Evolutionary conservation across 78 protist genomes (phyloP).

Genomic region (Polysphondylium violaceum): DNA sequence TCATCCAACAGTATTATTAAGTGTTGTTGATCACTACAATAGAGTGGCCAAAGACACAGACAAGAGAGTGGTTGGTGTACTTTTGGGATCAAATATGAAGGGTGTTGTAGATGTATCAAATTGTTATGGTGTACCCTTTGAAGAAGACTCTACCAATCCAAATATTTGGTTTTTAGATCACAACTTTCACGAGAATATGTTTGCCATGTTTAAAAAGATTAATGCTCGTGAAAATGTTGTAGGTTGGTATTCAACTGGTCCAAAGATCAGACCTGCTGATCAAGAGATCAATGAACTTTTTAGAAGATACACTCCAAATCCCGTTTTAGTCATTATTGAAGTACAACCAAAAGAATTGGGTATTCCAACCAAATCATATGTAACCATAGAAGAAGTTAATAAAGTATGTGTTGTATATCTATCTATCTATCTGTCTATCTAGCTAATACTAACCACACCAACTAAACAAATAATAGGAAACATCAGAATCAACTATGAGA

Average conservation of each 20-base stretch:
- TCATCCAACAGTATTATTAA: slow-evolving; percentile 97
- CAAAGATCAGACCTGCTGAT: slow-evolving; percentile 93
- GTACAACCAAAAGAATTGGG: slow-evolving; percentile 88
- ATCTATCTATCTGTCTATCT: not conserved
- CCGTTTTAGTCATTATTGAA: slow-evolving; percentile 93
- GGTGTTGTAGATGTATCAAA: slow-evolving; percentile 93
- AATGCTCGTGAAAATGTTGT: slow-evolving; percentile 94
- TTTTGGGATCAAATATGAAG: slow-evolving; percentile 89
- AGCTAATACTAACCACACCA: not conserved
- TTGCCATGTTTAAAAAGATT: slow-evolving; percentile 95
- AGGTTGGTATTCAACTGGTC: slow-evolving; percentile 99
- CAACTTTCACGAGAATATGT: slow-evolving; percentile 95
- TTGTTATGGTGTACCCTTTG: slow-evolving; percentile 97
- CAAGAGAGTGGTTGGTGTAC: slow-evolving; percentile 96
- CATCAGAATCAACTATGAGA: slow-evolving; percentile 82
- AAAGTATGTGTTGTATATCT: slow-evolving; percentile 75
- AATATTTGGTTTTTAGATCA: slow-evolving; percentile 96
- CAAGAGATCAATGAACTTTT: slow-evolving; percentile 92
- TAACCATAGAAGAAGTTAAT: slow-evolving; percentile 92
- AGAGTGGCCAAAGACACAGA: slow-evolving; percentile 81
- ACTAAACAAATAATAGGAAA: slow-evolving; percentile 55
- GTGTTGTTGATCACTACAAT: slow-evolving; percentile 96
- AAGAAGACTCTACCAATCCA: slow-evolving; percentile 94
- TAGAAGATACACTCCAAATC: slow-evolving; percentile 89
- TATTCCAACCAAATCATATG: slow-evolving; percentile 93